These are phyloP conservation scores for Saccharum officinarum DNA, from an alignment of 176 grass and related monocot genomes.

Conservation along the genomic window DNA sequence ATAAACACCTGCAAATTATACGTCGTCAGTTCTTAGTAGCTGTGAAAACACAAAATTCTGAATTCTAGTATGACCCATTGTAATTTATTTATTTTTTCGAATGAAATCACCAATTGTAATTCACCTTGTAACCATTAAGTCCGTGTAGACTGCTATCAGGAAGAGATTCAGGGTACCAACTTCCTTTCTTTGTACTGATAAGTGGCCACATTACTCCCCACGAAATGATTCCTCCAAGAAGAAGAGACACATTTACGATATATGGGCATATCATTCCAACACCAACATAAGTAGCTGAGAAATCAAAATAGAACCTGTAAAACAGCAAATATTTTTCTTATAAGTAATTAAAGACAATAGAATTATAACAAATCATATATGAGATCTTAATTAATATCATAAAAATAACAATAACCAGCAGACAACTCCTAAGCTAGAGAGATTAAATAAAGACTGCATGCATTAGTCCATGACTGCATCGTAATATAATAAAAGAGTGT, in stretches of 20 bases:
- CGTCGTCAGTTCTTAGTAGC: slow-evolving; percentile 12
- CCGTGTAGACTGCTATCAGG: slow-evolving; percentile 49
- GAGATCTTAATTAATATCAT: background rate
- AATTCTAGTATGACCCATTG: background rate
- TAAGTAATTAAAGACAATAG: background rate
- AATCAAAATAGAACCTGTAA: slow-evolving; percentile 77
- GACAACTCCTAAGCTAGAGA: background rate
- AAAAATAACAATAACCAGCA: background rate
- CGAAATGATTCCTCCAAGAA: slow-evolving; percentile 65
- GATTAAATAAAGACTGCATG: background rate
- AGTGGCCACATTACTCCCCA: slow-evolving; percentile 88
- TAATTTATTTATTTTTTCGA: background rate
- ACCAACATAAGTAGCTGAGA: slow-evolving; percentile 82
- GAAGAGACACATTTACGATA: slow-evolving; percentile 75
- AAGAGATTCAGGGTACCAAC: slow-evolving; percentile 58
- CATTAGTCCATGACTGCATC: background rate
- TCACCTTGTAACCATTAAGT: slow-evolving; percentile 73
- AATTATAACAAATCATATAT: background rate
- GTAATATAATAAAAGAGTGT: background rate
- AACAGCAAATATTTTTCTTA: background rate
- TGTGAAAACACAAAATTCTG: background rate
- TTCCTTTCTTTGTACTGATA: slow-evolving; percentile 66
- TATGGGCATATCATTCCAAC: slow-evolving; percentile 90
- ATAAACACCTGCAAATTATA: slow-evolving; percentile 65
- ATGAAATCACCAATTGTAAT: background rate